Evolutionary conservation across 345 rosid genomes (phyloP).

Genomic region (Zanthoxylum bungeanum): DNA sequence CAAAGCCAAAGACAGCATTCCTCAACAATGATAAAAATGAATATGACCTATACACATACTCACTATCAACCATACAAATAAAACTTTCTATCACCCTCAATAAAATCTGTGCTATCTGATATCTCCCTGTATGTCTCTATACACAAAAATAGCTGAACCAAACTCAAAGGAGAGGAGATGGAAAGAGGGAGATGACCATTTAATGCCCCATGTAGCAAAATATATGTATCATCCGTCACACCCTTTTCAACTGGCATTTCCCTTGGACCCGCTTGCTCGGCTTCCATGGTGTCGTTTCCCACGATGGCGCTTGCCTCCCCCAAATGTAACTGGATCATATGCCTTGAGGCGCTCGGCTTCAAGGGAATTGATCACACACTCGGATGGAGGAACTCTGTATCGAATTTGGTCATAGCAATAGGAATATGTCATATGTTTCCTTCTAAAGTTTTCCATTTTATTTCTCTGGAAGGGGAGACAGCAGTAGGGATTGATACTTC

Average conservation of each 20-base stretch:
- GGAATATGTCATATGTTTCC: constrained; percentile 83
- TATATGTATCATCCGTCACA: neutral
- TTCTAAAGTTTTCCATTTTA: constrained; percentile 65
- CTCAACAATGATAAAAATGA: constrained; percentile 21
- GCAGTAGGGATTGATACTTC: constrained; percentile 29
- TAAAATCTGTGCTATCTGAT: constrained; percentile 26
- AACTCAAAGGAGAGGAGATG: constrained; percentile 5
- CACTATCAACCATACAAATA: constrained; percentile 10
- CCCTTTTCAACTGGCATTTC: constrained; percentile 17
- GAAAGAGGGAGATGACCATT: constrained; percentile 1
- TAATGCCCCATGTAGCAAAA: neutral
- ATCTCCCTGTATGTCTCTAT: constrained; percentile 23
- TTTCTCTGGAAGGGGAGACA: constrained; percentile 44
- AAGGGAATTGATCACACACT: constrained; percentile 55
- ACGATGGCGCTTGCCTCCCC: constrained; percentile 43
- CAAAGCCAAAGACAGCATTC: constrained; percentile 19
- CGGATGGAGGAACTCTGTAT: constrained; percentile 61
- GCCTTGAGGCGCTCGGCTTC: constrained; percentile 61
- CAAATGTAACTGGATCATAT: constrained; percentile 83
- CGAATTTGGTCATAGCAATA: constrained; percentile 84
- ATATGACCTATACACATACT: constrained; percentile 45
- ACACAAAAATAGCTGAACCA: constrained; percentile 29
- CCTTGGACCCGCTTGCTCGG: constrained; percentile 25
- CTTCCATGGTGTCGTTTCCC: constrained; percentile 47
- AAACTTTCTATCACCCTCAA: constrained; percentile 12